Evolutionary conservation across 2,329 filamentous ascomycete genomes (phyloP).

Genomic region (Phoma sp.): DNA sequence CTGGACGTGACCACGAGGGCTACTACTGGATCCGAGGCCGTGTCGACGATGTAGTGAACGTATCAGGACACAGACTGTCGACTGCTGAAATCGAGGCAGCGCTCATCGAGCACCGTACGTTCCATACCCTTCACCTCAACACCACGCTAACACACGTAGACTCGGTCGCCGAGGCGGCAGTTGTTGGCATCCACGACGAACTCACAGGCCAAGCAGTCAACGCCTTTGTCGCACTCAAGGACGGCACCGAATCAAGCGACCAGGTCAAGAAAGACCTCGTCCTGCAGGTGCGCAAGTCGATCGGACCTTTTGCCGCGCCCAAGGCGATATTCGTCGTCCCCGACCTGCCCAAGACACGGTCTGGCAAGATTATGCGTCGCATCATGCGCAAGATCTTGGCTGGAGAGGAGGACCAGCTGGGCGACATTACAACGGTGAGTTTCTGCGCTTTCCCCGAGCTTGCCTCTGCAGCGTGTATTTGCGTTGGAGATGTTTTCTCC

Average conservation of each 20-base stretch:
- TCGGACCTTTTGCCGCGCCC: conserved; percentile 95
- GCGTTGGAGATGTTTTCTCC: conserved; percentile 5
- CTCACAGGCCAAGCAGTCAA: conserved; percentile 97
- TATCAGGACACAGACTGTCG: conserved; percentile 92
- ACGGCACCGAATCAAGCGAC: conserved; percentile 77
- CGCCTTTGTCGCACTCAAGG: conserved; percentile 93
- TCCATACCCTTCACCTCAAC: neutral
- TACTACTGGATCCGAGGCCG: conserved; percentile 99
- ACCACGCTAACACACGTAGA: conserved; percentile 49
- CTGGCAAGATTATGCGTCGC: conserved; percentile 98
- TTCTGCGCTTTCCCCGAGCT: conserved; percentile 6
- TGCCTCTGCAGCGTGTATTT: conserved; percentile 2
- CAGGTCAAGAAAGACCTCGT: conserved; percentile 91
- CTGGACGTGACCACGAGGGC: conserved; percentile 93
- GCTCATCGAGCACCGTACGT: conserved; percentile 82
- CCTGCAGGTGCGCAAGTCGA: conserved; percentile 94
- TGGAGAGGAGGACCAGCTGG: conserved; percentile 95
- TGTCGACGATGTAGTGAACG: conserved; percentile 98
- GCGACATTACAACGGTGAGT: conserved; percentile 88
- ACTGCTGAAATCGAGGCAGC: conserved; percentile 98
- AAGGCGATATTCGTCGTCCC: conserved; percentile 92
- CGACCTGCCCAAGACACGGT: conserved; percentile 95
- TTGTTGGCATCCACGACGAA: conserved; percentile 92
- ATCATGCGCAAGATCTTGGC: conserved; percentile 97
- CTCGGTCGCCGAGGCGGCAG: conserved; percentile 89